These are phyloP conservation scores for Daldinia concentrica DNA, from an alignment of 495 filamentous ascomycete species.

Conservation along the genomic window DNA sequence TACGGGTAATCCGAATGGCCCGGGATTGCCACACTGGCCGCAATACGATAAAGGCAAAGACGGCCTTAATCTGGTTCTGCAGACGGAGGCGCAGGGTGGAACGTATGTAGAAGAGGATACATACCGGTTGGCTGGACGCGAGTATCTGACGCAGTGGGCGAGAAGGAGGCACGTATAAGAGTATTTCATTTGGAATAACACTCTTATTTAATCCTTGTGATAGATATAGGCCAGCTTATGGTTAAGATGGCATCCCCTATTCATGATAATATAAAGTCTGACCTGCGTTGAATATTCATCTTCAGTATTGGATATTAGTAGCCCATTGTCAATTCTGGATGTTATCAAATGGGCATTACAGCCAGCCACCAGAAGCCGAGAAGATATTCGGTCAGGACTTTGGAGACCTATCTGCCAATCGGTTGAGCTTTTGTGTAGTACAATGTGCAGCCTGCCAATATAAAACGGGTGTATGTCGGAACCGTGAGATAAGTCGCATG, in stretches of 20 bases:
- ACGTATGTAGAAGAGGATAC: conserved; percentile 47
- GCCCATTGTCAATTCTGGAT: background rate
- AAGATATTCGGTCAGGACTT: background rate
- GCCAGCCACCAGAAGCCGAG: background rate
- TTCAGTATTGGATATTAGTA: background rate
- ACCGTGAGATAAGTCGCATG: background rate
- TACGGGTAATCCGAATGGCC: conserved; percentile 46
- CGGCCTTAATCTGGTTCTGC: conserved; percentile 48
- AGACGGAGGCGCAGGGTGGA: conserved; percentile 48
- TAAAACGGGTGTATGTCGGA: background rate
- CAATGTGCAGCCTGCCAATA: background rate
- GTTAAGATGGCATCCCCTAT: background rate
- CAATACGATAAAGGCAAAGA: conserved; percentile 40
- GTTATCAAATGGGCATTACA: background rate
- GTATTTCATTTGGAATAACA: background rate
- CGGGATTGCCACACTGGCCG: conserved; percentile 43
- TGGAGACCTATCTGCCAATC: background rate
- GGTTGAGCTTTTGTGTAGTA: background rate
- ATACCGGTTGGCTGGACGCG: conserved; percentile 47
- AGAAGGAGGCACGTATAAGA: conserved; percentile 47
- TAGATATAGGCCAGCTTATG: background rate
- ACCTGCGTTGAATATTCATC: background rate
- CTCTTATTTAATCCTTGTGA: background rate
- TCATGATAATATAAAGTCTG: background rate
- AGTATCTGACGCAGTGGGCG: conserved; percentile 50